phyloP scores from a whole-genome alignment of 2,329 filamentous ascomycete species.

The Ophiostoma novo-ulmi region DNA sequence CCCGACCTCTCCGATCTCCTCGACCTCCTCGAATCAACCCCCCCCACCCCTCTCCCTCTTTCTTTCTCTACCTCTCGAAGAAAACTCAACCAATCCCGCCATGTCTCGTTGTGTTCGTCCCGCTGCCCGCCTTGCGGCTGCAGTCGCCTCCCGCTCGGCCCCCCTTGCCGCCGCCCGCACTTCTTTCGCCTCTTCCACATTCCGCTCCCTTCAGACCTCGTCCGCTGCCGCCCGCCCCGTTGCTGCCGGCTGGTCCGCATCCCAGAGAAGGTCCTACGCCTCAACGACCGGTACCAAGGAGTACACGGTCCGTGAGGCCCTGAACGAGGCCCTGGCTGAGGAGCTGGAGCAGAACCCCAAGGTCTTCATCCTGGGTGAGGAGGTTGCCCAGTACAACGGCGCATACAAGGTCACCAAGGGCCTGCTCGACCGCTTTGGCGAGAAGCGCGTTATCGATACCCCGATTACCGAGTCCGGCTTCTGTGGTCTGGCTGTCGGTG shows the following conservation, averaged over 20 bases:
- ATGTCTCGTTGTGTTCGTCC: slow-evolving; percentile 47
- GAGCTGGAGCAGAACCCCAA: slow-evolving; percentile 92
- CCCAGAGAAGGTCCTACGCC: slow-evolving; percentile 53
- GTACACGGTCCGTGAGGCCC: slow-evolving; percentile 91
- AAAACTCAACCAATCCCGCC: not conserved
- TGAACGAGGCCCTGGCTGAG: slow-evolving; percentile 97
- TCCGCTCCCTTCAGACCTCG: slow-evolving; percentile 31
- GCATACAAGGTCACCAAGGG: slow-evolving; percentile 99
- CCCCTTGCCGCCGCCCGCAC: slow-evolving; percentile 28
- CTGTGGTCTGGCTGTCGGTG: slow-evolving; percentile 85
- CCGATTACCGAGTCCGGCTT: slow-evolving; percentile 98
- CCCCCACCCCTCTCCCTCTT: not conserved
- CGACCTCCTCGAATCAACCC: not conserved
- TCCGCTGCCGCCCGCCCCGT: slow-evolving; percentile 31
- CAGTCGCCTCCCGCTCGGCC: slow-evolving; percentile 31
- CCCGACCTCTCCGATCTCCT: not conserved
- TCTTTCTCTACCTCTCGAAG: not conserved
- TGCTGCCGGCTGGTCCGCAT: slow-evolving; percentile 17
- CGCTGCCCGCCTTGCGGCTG: slow-evolving; percentile 40
- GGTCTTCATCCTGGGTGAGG: slow-evolving; percentile 94
- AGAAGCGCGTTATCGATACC: slow-evolving; percentile 95
- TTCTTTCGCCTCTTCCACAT: slow-evolving; percentile 21
- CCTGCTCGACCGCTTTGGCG: slow-evolving; percentile 91
- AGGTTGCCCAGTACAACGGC: slow-evolving; percentile 99
- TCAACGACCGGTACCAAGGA: slow-evolving; percentile 66